Evolutionary conservation across 177 flowering plant species (phyloP), one percentile per base, ranked within the genome.

Genomic region (Vitis hybrid): DNA sequence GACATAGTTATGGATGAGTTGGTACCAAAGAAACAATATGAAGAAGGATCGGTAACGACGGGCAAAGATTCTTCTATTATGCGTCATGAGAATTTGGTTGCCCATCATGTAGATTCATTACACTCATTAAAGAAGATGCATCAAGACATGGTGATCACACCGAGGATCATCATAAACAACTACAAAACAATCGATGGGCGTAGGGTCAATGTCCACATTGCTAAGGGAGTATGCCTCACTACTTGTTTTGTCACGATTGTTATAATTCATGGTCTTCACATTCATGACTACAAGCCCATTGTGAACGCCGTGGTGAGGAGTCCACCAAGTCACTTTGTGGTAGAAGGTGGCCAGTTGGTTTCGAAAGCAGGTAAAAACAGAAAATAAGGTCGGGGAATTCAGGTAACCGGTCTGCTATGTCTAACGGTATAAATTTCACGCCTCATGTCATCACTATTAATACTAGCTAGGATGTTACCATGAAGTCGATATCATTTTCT

Each of bases 261-360:
- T 15, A 87, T 87, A 52, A 82, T 87, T 48, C 91, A 87, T 26
- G 88, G 89, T 11, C 66, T 87, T 12, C 83, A 82, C 68, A 82
- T 87, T 50, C 91, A 87, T 72, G 91, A 87, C 75, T 83, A 85
- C 67, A 87, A 79, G 60, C 86, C 86, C 34, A 87, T 88, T 32
- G 90, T 88, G 7, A 85, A 87, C 67, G 87, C 90, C 30, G 76
- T 85, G 87, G 91, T 87, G 57, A 78, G 91, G 64, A 87, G 91
- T 79, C 79, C 88, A 0, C 83, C 86, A 0, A 50, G 66, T 14
- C 91, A 87, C 63, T 82, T 60, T 62, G 91, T 23, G 91, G 32
- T 87, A 86, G 89, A 84, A 84, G 75, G 26, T 0, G 26, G 26
- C 26, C 0, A 23, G 26, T 23, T 23, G 26, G 26, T 2, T 23